These are phyloP conservation scores for Myxozyma mucilagina DNA, from an alignment of 805 yeast species.

Conservation along the genomic window DNA sequence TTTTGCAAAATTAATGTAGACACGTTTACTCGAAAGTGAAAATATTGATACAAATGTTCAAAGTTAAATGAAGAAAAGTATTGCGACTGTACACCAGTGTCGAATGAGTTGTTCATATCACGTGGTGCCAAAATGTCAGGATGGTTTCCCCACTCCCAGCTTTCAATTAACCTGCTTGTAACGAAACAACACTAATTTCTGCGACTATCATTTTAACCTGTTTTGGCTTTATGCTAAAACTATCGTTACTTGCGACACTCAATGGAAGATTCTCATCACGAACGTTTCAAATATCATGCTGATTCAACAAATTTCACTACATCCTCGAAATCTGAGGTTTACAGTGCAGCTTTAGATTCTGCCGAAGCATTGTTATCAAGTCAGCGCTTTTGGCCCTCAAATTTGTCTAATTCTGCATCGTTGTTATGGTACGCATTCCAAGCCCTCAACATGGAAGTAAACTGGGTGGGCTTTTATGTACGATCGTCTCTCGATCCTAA, in stretches of 20 bases:
- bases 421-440: conserved; percentile 86
- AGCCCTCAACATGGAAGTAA: conserved; percentile 55
- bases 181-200: too few relatives aligned
- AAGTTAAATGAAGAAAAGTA: too few relatives aligned
- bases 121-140: too few relatives aligned
- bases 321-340: conserved; percentile 42
- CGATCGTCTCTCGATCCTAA: conserved; percentile 42
- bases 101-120: too few relatives aligned
- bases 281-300: conserved; percentile 56
- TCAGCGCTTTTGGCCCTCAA: conserved; percentile 83
- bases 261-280: not conserved
- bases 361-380: conserved; percentile 64
- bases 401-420: conserved; percentile 82
- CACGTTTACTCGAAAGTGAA: too few relatives aligned
- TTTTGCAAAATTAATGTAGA: too few relatives aligned
- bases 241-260: not conserved
- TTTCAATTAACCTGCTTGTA: too few relatives aligned
- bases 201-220: too few relatives aligned
- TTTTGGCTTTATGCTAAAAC: too few relatives aligned
- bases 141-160: too few relatives aligned
- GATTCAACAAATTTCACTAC: conserved; percentile 60
- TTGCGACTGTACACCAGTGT: too few relatives aligned
- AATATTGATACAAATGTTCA: too few relatives aligned
- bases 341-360: conserved; percentile 58
- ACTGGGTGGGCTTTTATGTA: conserved; percentile 94